These are phyloP conservation scores for Diplodia intermedia DNA, from an alignment of 2,329 filamentous ascomycete species.

Conservation along the genomic window DNA sequence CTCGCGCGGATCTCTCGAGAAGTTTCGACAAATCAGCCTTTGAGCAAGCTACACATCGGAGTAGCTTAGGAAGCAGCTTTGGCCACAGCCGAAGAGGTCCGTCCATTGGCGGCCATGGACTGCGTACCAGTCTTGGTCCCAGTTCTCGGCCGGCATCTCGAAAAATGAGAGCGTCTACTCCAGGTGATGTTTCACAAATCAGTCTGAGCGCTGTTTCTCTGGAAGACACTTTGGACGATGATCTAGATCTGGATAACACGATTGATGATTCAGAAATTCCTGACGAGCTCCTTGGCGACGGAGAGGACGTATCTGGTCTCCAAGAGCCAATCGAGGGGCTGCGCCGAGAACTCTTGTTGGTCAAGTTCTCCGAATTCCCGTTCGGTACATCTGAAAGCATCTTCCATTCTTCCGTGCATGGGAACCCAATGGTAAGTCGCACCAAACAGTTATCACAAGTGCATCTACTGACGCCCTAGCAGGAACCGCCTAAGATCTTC, in stretches of 20 bases:
- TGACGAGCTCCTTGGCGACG: constrained; percentile 47
- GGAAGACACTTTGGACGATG: constrained; percentile 48
- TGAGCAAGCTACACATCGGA: constrained; percentile 65
- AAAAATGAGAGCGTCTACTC: constrained; percentile 63
- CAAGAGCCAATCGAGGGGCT: constrained; percentile 47
- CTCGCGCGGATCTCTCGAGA: constrained; percentile 83
- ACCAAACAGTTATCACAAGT: background rate
- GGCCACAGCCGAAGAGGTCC: constrained; percentile 68
- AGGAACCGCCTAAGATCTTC: constrained; percentile 40
- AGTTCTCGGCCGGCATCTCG: constrained; percentile 34
- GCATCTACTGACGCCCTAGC: constrained; percentile 1
- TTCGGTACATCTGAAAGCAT: constrained; percentile 32
- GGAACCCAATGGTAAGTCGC: constrained; percentile 36
- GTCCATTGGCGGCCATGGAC: constrained; percentile 73
- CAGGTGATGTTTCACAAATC: constrained; percentile 53
- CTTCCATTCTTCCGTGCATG: constrained; percentile 25
- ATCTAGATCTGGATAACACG: constrained; percentile 47
- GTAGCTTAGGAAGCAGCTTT: constrained; percentile 55
- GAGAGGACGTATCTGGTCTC: constrained; percentile 39
- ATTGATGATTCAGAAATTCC: constrained; percentile 50
- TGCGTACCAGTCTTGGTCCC: constrained; percentile 64
- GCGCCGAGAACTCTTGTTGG: constrained; percentile 49
- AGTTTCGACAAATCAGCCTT: constrained; percentile 84
- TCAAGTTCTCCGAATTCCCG: constrained; percentile 45
- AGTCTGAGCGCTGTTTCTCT: constrained; percentile 48